phyloP scores from a whole-genome alignment of 2,329 filamentous ascomycete genomes.

The Neonectria sp. region DNA sequence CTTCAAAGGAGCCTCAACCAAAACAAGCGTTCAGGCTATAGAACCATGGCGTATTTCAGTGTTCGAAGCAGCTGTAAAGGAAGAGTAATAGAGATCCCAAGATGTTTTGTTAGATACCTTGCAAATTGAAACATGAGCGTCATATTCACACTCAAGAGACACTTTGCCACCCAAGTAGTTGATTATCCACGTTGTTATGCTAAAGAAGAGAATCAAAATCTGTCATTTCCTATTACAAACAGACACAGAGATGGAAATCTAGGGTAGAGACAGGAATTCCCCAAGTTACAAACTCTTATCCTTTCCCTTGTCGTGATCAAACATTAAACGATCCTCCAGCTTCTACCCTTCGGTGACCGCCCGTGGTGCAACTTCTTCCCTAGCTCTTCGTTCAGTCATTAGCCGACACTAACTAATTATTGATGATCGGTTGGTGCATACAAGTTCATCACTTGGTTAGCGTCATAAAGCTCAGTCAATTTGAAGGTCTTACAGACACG shows the following conservation, averaged over 20 bases:
- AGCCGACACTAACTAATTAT: too few species aligned
- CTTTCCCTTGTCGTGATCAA: neutral
- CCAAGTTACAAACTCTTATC: neutral
- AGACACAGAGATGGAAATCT: neutral
- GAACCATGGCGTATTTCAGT: neutral
- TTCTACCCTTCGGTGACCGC: neutral
- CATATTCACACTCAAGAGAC: neutral
- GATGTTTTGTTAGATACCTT: neutral
- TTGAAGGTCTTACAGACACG: neutral
- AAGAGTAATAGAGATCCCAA: neutral
- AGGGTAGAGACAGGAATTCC: too few species aligned
- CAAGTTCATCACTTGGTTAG: too few species aligned
- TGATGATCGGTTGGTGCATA: neutral
- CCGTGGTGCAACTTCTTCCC: neutral
- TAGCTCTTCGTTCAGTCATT: too few species aligned
- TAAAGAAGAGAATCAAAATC: neutral
- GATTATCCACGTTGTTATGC: neutral
- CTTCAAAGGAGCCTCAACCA: neutral
- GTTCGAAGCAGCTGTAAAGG: neutral
- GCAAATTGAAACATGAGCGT: neutral
- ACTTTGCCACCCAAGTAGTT: neutral
- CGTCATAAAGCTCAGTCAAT: too few species aligned
- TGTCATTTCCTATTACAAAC: neutral
- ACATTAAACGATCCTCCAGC: neutral
- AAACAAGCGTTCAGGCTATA: neutral